Percentiles rank a stretch among this genome's conserved stretches.
Conservation (phyloP, 345 rosid species). For the Acer saccharum region DNA sequence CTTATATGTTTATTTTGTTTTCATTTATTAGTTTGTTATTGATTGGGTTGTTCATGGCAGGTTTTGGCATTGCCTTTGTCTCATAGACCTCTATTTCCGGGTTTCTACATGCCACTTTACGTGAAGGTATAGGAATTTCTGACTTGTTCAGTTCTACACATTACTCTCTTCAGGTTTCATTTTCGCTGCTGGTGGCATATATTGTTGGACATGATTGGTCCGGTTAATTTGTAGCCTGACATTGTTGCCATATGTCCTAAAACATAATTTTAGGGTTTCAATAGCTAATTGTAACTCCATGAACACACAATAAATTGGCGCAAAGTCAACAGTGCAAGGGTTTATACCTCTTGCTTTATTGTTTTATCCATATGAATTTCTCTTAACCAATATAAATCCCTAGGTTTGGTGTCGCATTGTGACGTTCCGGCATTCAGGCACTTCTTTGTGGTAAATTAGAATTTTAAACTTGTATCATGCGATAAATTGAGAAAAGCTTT, state of each 20-base stretch:
- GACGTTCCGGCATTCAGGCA: not conserved
- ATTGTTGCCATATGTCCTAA: not conserved
- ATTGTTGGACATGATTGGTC: not conserved
- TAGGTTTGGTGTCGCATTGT: not conserved
- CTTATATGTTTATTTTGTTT: not conserved
- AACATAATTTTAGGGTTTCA: not conserved
- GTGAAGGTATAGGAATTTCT: constrained; percentile 68
- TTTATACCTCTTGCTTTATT: not conserved
- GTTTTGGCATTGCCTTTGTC: constrained; percentile 91
- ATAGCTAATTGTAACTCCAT: not conserved
- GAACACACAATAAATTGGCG: not conserved
- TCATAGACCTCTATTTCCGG: constrained; percentile 94
- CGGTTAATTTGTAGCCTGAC: not conserved
- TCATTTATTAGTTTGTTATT: constrained; percentile 13
- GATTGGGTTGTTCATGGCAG: constrained; percentile 42
- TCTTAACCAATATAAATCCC: not conserved
- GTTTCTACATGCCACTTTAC: constrained; percentile 96
- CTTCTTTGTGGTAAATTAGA: not conserved
- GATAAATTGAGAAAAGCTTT: not conserved
- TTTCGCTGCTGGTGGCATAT: constrained; percentile 1
- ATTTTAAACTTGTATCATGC: not conserved
- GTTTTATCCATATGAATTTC: not conserved
- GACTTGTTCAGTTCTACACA: not conserved
- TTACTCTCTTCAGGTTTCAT: not conserved
- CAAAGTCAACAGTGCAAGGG: not conserved